A percentile compares a stretch with the other conserved stretches of the same genome.
phyloP scores from a whole-genome alignment of 352 stramenopile genomes.

The Phytophthora idaei region DNA sequence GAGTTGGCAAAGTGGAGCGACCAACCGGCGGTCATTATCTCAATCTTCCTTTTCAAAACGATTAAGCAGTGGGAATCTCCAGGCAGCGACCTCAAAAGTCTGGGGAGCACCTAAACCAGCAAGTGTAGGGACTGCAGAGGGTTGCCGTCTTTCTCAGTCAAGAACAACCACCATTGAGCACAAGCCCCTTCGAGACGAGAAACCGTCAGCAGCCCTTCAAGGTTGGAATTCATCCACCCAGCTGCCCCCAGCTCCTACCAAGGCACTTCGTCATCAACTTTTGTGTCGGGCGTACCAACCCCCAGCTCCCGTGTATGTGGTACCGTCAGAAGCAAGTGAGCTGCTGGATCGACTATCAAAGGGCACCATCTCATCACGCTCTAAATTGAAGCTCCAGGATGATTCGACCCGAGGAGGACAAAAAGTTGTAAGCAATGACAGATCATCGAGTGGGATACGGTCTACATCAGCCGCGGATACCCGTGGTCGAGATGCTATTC shows the following conservation, averaged over 20 bases:
- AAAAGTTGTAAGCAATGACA: conserved; percentile 4
- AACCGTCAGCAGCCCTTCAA: not conserved
- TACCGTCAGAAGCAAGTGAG: conserved; percentile 35
- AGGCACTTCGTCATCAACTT: conserved; percentile 65
- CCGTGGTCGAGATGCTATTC: conserved; percentile 53
- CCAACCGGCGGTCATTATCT: conserved; percentile 7
- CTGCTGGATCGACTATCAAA: conserved; percentile 56
- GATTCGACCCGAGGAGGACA: not conserved
- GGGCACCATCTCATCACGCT: conserved; percentile 58
- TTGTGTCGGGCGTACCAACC: conserved; percentile 60
- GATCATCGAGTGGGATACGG: not conserved
- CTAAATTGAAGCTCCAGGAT: conserved; percentile 37
- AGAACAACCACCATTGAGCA: conserved; percentile 8
- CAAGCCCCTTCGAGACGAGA: conserved; percentile 11
- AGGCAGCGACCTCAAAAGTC: not conserved
- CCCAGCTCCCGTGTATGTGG: conserved; percentile 42
- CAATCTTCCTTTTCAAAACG: conserved; percentile 10
- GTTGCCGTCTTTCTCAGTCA: conserved; percentile 2
- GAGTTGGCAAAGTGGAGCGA: not conserved
- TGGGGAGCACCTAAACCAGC: conserved; percentile 1
- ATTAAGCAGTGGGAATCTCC: not conserved
- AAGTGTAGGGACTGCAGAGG: not conserved
- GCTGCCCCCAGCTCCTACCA: conserved; percentile 31
- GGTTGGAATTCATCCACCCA: conserved; percentile 68
- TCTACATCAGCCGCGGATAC: conserved; percentile 30